Conservation (phyloP, 305 asterid genomes). For the Solanum hybrid region DNA sequence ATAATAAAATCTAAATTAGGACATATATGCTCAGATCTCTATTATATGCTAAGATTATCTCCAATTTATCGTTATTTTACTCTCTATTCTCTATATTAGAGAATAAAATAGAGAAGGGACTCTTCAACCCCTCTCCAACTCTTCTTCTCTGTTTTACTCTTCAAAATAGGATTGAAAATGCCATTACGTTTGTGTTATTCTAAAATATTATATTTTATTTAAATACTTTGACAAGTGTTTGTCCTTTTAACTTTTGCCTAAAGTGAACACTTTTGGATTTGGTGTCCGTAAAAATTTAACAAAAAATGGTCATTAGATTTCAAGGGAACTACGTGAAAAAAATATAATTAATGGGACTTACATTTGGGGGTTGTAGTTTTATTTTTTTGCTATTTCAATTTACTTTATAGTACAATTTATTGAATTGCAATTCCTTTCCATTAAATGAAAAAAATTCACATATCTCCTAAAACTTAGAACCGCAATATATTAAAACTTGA, state of each 20-base stretch:
- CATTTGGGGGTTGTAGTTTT: not conserved
- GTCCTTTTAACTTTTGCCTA: not conserved
- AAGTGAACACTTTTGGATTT: not conserved
- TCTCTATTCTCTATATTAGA: too few relatives aligned
- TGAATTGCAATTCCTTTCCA: not conserved
- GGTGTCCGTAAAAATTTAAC: not conserved
- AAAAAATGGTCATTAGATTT: not conserved
- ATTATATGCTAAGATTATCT: not conserved
- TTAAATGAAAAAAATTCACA: not conserved
- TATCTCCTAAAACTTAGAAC: not conserved
- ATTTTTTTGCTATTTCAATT: not conserved
- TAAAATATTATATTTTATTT: too few relatives aligned
- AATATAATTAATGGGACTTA: not conserved
- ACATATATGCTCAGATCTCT: not conserved
- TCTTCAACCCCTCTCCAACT: not conserved
- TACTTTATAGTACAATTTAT: not conserved
- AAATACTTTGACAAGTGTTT: not conserved
- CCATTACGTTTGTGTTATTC: too few relatives aligned
- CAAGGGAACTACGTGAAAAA: not conserved
- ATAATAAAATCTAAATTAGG: not conserved
- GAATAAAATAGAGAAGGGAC: too few relatives aligned
- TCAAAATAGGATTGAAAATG: too few relatives aligned
- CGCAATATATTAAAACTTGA: not conserved
- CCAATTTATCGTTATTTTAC: fast-evolving
- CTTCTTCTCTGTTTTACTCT: not conserved